Percentiles rank a stretch among this genome's conserved stretches.
Conservation (phyloP, 2,329 filamentous ascomycete genomes). For the Claviceps pazoutovae region DNA sequence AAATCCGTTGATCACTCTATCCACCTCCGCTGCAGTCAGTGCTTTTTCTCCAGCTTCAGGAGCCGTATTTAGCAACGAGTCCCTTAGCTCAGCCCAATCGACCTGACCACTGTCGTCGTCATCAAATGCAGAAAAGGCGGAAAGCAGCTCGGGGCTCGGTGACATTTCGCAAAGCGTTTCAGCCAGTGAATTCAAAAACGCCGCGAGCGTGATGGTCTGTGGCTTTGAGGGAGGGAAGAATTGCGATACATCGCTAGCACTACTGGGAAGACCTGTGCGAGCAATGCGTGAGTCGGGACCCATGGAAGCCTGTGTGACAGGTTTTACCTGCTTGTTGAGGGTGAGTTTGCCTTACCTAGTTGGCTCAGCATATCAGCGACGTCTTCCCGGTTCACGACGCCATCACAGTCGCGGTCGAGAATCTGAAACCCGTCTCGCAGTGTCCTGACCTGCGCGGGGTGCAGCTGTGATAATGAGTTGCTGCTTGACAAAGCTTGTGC, state of each 20-base stretch:
- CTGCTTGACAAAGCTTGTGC: conserved; percentile 27
- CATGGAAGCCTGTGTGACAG: background rate
- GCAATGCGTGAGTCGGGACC: too few relatives aligned
- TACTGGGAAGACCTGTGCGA: conserved; percentile 55
- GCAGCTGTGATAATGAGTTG: conserved; percentile 56
- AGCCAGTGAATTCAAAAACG: conserved; percentile 73
- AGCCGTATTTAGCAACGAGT: conserved; percentile 68
- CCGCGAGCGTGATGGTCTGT: conserved; percentile 67
- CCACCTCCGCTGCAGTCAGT: conserved; percentile 61
- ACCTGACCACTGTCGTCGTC: conserved; percentile 91
- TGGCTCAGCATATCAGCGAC: conserved; percentile 79
- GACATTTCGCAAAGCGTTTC: conserved; percentile 61
- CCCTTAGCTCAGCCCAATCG: conserved; percentile 66
- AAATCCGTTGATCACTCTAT: conserved; percentile 78
- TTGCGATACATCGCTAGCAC: conserved; percentile 52
- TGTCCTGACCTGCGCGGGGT: conserved; percentile 70
- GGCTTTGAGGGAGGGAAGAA: conserved; percentile 68
- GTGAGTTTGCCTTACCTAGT: conserved; percentile 41
- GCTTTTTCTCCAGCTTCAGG: conserved; percentile 56
- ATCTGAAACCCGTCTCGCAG: conserved; percentile 90
- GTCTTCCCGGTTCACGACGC: conserved; percentile 67
- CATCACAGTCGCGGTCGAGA: conserved; percentile 78
- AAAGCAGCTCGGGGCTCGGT: conserved; percentile 64
- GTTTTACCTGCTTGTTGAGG: background rate
- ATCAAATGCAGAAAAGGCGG: conserved; percentile 89